Evolutionary conservation across 2,329 filamentous ascomycete species (phyloP), one percentile per base, ranked within the genome.

Genomic region (Neocucurbitaria cava): DNA sequence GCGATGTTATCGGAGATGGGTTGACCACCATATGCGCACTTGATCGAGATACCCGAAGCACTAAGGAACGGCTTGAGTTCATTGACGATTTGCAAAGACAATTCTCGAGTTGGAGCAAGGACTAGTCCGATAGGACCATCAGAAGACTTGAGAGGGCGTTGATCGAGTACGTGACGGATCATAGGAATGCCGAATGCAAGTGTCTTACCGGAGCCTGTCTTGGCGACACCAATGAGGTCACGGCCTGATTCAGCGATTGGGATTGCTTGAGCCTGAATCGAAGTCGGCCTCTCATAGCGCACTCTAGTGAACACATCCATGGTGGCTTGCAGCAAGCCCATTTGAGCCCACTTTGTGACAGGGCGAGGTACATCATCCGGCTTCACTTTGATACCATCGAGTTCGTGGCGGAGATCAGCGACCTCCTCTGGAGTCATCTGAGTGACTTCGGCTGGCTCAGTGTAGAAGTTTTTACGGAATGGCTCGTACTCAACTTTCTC

Each of bases 1-100:
- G 93, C 93, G 72, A 99, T 99, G 74, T 99, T 93, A 62, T 99
- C 95, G 70, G 96, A 95, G 74, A 99, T 97, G 0, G 95, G 93
- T 18, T 93, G 91, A 61, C 95, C 95, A 20, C 95, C 95, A 74
- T 97, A 98, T 1, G 92, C 93, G 76, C 93, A 96, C 21, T 96
- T 92, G 43, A 91, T 89, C 56, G 92, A 88, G 50, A 99, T 84
- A 53, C 89, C 87, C 73, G 96, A 87, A 21, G 89, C 89, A 68
- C 94, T 96, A 58, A 96, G 78, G 75, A 97, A 99, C 1, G 95
- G 93, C 74, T 94, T 96, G 78, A 94, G 94, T 73, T 99, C 95
- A 63, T 89, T 87, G 74, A 96, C 91, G 61, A 99, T 98, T 74
- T 99, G 95, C 2, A 90, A 90, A 5, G 93, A 93, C 60, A 99